phyloP scores from a whole-genome alignment of 345 rosid genomes.

The Salix viminalis region DNA sequence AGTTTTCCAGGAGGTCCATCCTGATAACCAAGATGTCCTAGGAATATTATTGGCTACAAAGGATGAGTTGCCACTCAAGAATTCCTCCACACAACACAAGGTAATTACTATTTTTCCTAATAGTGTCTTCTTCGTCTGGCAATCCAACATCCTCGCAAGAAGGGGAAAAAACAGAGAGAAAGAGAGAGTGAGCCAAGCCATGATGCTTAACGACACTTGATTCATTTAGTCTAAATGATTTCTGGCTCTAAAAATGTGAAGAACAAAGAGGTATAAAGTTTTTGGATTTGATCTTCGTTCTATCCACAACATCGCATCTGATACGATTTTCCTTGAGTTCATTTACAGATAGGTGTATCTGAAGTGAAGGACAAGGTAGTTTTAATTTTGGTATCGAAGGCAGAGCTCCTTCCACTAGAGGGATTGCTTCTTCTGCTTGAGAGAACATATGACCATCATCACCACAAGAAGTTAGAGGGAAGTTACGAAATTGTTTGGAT shows the following conservation, averaged over 20 bases:
- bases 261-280: background rate
- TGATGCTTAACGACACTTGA: background rate
- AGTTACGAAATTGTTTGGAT: conserved; percentile 59
- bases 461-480: conserved; percentile 29
- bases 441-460: conserved; percentile 48
- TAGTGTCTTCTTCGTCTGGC: background rate
- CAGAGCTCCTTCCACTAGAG: conserved; percentile 50
- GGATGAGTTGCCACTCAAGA: conserved; percentile 58
- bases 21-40: conserved; percentile 68
- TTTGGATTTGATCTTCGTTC: background rate
- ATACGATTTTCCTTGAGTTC: conserved; percentile 9
- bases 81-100: conserved; percentile 45
- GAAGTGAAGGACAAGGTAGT: conserved; percentile 58
- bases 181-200: too few relatives aligned
- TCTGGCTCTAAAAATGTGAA: background rate
- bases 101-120: conserved; percentile 13
- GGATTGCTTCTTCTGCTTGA: conserved; percentile 53
- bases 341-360: conserved; percentile 42
- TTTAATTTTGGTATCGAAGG: conserved; percentile 58
- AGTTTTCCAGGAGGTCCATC: conserved; percentile 34
- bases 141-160: background rate
- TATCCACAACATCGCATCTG: background rate
- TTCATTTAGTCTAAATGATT: background rate
- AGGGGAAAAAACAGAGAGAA: background rate
- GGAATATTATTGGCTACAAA: conserved; percentile 42